Evolutionary conservation across 306 rosid genomes (phyloP), one percentile per base, ranked within the genome.

Genomic region (Cicer cuneatum): DNA sequence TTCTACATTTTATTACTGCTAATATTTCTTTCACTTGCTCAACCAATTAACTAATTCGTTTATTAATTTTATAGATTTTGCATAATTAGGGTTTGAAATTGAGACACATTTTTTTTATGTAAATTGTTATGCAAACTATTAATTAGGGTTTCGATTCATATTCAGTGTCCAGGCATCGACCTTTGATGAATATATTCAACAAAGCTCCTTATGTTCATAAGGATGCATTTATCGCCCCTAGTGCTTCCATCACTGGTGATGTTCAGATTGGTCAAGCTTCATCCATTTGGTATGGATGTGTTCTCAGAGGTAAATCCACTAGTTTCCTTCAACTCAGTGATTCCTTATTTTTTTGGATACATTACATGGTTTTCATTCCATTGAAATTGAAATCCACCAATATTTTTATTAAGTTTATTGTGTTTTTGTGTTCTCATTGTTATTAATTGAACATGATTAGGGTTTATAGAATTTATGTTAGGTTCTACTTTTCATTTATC

Each of bases 231-330:
- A 92, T 94, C 46, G 97, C 99, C 9, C 99, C 96, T 0, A 92
- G 88, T 80, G 96, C 97, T 8, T 94, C 99, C 51, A 63, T 94
- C 71, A 83, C 81, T 39, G 97, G 97, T 2, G 89, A 94, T 75
- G 93, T 94, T 71, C 84, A 82, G 56, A 87, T 94, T 73, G 96
- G 97, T 10, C 85, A 81, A 7, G 83, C 83, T 33, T 88, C 99
- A 9, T 94, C 97, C 71, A 85, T 94, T 75, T 94, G 99, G 99
- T 94, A 94, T 66, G 97, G 97, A 0, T 94, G 97, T 72, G 96
- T 94, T 80, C 87, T 94, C 79, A 85, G 99, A 88, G 97, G 97
- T 93, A 86, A 60, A 71, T 4, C 47, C 14, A 15, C 64, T 71
- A 10, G 71, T 13, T 16, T 35, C n/a, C n/a, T 62, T 62, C 7